Conservation (phyloP, 2,329 filamentous ascomycete genomes). For the Cyphellophora attinorum region DNA sequence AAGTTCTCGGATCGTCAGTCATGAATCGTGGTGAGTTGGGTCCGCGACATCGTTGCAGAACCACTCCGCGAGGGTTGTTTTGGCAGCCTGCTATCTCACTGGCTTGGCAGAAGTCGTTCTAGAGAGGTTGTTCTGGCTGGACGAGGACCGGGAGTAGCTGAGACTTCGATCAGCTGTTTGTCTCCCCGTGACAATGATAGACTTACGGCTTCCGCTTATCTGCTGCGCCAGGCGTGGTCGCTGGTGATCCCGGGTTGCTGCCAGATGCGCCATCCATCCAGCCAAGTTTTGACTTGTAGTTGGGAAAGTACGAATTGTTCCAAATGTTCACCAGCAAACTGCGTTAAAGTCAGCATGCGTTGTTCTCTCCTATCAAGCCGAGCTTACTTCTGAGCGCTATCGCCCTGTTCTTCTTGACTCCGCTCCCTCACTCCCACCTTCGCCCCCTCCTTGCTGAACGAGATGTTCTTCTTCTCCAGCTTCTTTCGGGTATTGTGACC, state of each 20-base stretch:
- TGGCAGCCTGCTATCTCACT: no score
- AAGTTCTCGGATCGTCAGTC: no score
- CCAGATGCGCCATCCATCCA: constrained; percentile 15
- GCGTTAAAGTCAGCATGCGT: no score
- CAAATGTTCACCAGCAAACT: constrained; percentile 41
- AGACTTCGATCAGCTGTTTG: background rate
- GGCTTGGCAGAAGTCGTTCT: no score
- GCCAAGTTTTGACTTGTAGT: constrained; percentile 35
- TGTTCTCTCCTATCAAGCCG: no score
- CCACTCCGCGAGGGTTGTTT: no score
- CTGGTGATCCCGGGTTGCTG: constrained; percentile 6
- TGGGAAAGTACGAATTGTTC: constrained; percentile 37
- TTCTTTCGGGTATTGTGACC: constrained; percentile 47
- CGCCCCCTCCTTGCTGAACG: constrained; percentile 51
- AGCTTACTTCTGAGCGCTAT: constrained; percentile 46
- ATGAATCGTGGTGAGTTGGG: no score
- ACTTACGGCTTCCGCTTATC: constrained; percentile 16
- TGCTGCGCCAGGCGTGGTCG: constrained; percentile 4
- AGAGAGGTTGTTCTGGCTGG: no score
- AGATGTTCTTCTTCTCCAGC: constrained; percentile 56
- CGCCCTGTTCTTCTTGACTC: constrained; percentile 47
- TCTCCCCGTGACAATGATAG: no score
- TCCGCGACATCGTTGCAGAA: no score
- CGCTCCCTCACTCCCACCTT: constrained; percentile 52
- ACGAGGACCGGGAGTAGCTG: constrained; percentile 9